Evolutionary conservation across 345 rosid genomes (phyloP).

Genomic region (Salix suchowensis): DNA sequence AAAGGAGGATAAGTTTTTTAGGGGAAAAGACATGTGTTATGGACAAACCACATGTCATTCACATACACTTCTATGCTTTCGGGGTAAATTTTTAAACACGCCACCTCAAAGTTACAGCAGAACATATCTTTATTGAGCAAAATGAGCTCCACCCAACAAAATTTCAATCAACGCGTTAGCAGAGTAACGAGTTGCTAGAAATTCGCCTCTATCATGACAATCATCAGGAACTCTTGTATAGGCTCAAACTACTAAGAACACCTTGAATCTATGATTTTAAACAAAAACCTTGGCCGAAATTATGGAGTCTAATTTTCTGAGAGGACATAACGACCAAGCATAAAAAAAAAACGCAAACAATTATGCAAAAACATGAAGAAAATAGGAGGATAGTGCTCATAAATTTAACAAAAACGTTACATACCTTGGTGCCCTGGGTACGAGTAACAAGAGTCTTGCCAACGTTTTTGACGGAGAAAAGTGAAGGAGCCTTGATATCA

Average conservation of each 20-base stretch:
- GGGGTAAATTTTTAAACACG: background rate
- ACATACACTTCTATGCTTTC: background rate
- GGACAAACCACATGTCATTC: too few species aligned
- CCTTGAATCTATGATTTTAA: background rate
- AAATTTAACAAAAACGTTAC: background rate
- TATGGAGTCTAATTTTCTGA: background rate
- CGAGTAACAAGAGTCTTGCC: constrained; percentile 91
- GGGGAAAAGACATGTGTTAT: too few species aligned
- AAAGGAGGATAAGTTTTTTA: background rate
- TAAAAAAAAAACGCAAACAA: background rate
- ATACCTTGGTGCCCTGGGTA: constrained; percentile 96
- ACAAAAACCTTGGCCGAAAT: background rate
- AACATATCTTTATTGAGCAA: background rate
- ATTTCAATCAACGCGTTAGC: background rate
- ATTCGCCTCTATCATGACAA: background rate
- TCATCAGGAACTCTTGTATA: background rate
- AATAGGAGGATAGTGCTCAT: background rate
- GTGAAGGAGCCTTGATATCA: constrained; percentile 88
- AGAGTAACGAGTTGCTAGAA: background rate
- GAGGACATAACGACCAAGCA: background rate
- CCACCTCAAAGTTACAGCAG: background rate
- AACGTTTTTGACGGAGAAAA: constrained; percentile 54
- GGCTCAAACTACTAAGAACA: background rate
- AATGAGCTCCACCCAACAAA: background rate
- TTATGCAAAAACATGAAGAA: background rate